Evolutionary conservation across 306 rosid species (phyloP), one percentile per base, ranked within the genome.

Genomic region (Heteromeles arbutifolia): DNA sequence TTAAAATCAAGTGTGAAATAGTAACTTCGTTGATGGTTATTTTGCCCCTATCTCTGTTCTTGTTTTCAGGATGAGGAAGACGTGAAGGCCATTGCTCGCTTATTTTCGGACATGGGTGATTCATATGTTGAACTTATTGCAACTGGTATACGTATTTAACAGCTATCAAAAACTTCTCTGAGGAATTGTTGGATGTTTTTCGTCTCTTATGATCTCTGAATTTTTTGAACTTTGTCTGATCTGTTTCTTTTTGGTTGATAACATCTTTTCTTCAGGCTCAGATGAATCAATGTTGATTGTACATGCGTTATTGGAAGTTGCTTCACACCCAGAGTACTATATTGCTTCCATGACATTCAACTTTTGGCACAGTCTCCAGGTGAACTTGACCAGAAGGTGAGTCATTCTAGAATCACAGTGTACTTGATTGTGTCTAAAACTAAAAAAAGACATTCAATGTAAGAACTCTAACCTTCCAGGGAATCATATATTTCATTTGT

Each of bases 101-200:
- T 96, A 80, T 96, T 90, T 89, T 93, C 99, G 18, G 99, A 92
- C 88, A 92, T 96, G 99, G 99, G 99, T 64, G 98, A 96, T 86
- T 92, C 98, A 56, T 96, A 92, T 39, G 98, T 96, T 70, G 98
- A 92, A 70, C 83, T 96, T 77, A 96, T 96, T 61, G 94, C 98
- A 41, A 86, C 93, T 79, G 98, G 99, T 96, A 89, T 57, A 48
- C 58, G 15, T 58, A 41, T 66, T 37, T 74, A 14, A 54, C 52
- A 59, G 34, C 63, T 32, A 32, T 67, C 7, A 29, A 44, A 50
- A 69, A 28, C 25, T 68, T 64, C 53, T 54, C 39, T 50, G 45
- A 70, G 73, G 62, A 73, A 79, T 24, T 74, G 50, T 75, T 81
- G 62, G 76, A 65, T 68, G 76, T 71, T 75, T 85, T 81, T 56